phyloP scores from a whole-genome alignment of 257 asterid species.

The Solanum chaucha region DNA sequence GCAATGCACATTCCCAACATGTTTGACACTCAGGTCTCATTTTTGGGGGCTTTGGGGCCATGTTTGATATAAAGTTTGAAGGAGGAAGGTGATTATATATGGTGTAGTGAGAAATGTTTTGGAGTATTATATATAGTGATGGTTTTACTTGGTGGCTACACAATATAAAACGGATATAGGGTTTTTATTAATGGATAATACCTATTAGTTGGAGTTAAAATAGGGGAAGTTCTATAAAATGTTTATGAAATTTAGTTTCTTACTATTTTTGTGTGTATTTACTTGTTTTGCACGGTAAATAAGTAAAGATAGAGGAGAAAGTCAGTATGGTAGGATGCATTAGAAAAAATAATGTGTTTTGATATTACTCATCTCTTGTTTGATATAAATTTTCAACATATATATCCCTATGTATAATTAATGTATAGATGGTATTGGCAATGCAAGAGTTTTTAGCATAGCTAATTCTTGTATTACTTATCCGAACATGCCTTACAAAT shows the following conservation, averaged over 20 bases:
- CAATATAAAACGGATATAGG: background rate
- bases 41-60: background rate
- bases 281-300: background rate
- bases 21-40: background rate
- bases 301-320: background rate
- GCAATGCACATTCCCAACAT: background rate
- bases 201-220: background rate
- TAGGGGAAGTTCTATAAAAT: background rate
- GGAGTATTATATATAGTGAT: background rate
- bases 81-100: background rate
- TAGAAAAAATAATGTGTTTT: background rate
- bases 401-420: too few species aligned
- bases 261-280: background rate
- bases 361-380: too few species aligned
- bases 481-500: too few species aligned
- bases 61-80: background rate
- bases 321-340: background rate
- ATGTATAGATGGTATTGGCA: too few species aligned
- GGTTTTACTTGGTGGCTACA: background rate
- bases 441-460: too few species aligned
- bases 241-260: background rate
- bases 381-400: too few species aligned
- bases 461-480: too few species aligned
- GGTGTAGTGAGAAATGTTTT: background rate
- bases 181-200: background rate